Conservation (phyloP, 164 flowering plant species). For the Nymphaea colorata region DNA sequence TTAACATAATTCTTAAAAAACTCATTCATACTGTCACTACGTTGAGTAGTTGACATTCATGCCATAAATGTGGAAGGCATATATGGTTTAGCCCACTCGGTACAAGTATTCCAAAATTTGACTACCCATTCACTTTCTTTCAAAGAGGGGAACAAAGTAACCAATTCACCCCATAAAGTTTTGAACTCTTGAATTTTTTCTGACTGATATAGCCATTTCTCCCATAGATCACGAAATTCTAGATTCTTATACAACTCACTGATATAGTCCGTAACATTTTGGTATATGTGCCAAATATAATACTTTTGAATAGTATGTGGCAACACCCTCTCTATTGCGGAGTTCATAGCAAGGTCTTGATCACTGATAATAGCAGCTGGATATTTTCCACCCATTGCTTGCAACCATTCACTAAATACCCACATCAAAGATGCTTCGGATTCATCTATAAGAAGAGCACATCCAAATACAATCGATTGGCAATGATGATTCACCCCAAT, state of each 20-base stretch:
- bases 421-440: constrained; percentile 3
- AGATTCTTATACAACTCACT: not conserved
- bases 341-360: constrained; percentile 1
- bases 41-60: constrained; percentile 2
- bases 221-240: not conserved
- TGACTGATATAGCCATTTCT: not conserved
- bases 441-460: constrained; percentile 5
- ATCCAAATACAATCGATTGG: constrained; percentile 4
- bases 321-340: constrained; percentile 6
- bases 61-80: constrained; percentile 3
- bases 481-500: constrained; percentile 7
- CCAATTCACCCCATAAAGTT: not conserved
- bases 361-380: constrained; percentile 8
- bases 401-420: constrained; percentile 7
- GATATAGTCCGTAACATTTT: constrained; percentile 1
- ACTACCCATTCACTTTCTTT: constrained; percentile 3
- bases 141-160: not conserved
- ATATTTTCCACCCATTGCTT: constrained; percentile 7
- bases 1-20: constrained; percentile 4
- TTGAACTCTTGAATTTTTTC: constrained; percentile 6
- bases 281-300: constrained; percentile 5
- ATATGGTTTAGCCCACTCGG: constrained; percentile 4
- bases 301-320: constrained; percentile 2
- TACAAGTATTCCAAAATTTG: not conserved
- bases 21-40: constrained; percentile 1